Evolutionary conservation across 495 filamentous ascomycete genomes (phyloP).

Genomic region (Trichoderma virens): DNA sequence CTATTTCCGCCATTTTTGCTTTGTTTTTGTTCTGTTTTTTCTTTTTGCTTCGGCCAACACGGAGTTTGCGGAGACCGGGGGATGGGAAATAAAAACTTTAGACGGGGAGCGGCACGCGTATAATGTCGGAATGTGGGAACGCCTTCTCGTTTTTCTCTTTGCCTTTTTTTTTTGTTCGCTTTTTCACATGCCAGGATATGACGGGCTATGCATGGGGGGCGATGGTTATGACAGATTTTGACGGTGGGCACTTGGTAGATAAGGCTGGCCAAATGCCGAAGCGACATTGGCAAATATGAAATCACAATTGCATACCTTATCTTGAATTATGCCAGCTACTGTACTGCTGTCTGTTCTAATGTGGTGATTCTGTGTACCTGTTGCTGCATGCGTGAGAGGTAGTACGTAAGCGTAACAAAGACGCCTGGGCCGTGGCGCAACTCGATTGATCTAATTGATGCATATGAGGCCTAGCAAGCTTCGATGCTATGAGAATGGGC

Average conservation of each 20-base stretch:
- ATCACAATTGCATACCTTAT: neutral
- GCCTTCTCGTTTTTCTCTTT: neutral
- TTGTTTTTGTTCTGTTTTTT: neutral
- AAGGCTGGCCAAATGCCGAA: neutral
- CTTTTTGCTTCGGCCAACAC: neutral
- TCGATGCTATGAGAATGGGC: no score
- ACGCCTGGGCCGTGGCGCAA: no score
- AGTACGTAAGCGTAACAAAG: no score
- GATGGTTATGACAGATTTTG: neutral
- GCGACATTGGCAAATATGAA: neutral
- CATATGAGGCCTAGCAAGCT: no score
- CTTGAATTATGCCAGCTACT: no score
- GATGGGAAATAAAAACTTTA: neutral
- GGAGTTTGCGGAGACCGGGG: neutral
- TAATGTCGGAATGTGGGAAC: constrained; percentile 2
- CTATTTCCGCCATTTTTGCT: neutral
- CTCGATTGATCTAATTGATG: no score
- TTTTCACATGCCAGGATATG: neutral
- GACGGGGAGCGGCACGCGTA: neutral
- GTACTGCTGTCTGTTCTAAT: no score
- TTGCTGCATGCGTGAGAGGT: no score
- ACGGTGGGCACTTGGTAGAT: neutral
- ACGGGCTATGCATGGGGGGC: neutral
- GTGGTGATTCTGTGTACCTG: no score
- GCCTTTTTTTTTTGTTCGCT: neutral